Evolutionary conservation across 108 stramenopile species (phyloP), one percentile per base, ranked within the genome.

Genomic region (Licmophora abbreviata): DNA sequence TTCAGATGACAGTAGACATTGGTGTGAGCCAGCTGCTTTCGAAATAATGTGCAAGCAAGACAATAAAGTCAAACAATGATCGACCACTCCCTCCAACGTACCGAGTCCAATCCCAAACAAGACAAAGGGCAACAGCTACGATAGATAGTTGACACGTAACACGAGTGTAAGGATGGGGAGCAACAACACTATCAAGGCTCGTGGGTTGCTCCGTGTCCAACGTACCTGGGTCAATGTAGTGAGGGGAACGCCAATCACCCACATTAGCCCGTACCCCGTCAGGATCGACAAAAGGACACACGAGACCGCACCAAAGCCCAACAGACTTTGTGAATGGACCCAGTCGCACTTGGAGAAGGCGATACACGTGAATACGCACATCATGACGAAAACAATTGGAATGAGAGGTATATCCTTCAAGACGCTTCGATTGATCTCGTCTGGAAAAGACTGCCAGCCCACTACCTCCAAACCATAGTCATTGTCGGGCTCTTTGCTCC

Each of bases 391-490:
- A n/a, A 21, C 44, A 24, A 6, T 2, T 3, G 44, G 6, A 1
- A 40, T 2, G 3, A 40, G 5, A 3, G 38, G 38, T 3, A 40
- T 4, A 5, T 40, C 38, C 38, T 40, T 40, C 1, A 3, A 3
- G 2, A 40, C 5, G 3, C 4, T 20, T 18, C 38, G 38, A 2
- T 4, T 20, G 3, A 40, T 4, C 20, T 40, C 38, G 20, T 5
- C 4, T 1, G 15, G 18, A 40, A 40, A 35, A 12, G 38, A 40
- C 38, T 5, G 3, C 4, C 14, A n/a, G 3, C 22, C 1, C 8
- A 38, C 2, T 2, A 53, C 25, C 38, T 53, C 51, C n/a, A 53
- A 14, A 25, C 8, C 22, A 26, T 38, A 53, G 38, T 37, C 27
- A n/a, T 24, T 33, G 15, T 20, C 38, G 4, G 4, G 29, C 24